Percentiles rank a stretch among this genome's conserved stretches.
Evolutionary conservation across 352 stramenopile species (phyloP).

Genomic region (Globisporangium orthogonon): DNA sequence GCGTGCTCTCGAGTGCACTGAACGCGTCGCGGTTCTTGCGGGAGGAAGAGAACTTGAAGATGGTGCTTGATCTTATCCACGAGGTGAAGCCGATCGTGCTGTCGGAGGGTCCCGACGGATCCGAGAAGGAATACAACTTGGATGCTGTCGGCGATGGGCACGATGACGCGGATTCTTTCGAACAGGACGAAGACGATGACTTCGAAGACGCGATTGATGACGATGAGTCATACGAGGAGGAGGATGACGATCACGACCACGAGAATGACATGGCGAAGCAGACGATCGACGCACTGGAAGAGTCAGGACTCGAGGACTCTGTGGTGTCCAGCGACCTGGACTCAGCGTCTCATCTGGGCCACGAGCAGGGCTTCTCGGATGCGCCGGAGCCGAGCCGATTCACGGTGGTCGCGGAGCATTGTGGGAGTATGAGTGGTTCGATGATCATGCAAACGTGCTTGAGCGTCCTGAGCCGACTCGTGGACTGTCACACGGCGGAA

Average conservation of each 20-base stretch:
- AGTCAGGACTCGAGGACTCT: slow-evolving; percentile 41
- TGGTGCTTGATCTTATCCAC: slow-evolving; percentile 67
- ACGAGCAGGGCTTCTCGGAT: slow-evolving; percentile 22
- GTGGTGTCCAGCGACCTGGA: slow-evolving; percentile 24
- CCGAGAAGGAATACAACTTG: slow-evolving; percentile 66
- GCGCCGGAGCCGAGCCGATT: slow-evolving; percentile 41
- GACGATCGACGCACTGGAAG: slow-evolving; percentile 60
- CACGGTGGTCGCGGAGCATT: slow-evolving; percentile 74
- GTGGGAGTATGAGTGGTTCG: slow-evolving; percentile 68
- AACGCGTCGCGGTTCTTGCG: slow-evolving; percentile 76
- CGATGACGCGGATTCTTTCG: slow-evolving; percentile 32
- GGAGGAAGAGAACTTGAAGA: slow-evolving; percentile 64
- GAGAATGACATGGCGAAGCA: slow-evolving; percentile 30
- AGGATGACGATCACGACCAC: slow-evolving; percentile 4
- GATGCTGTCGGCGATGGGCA: slow-evolving; percentile 47
- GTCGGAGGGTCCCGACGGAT: slow-evolving; percentile 52
- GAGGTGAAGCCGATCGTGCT: slow-evolving; percentile 77
- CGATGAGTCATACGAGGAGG: slow-evolving; percentile 24
- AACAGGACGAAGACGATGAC: slow-evolving; percentile 48
- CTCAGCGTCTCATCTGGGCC: slow-evolving; percentile 23
- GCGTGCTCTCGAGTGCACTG: slow-evolving; percentile 69
- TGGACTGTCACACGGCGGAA: slow-evolving; percentile 79
- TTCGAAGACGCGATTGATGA: slow-evolving; percentile 23
- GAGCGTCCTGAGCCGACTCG: slow-evolving; percentile 72
- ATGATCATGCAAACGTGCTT: slow-evolving; percentile 88